These are phyloP conservation scores for Leucaena leucocephala DNA, from an alignment of 306 rosid species.

Conservation along the genomic window DNA sequence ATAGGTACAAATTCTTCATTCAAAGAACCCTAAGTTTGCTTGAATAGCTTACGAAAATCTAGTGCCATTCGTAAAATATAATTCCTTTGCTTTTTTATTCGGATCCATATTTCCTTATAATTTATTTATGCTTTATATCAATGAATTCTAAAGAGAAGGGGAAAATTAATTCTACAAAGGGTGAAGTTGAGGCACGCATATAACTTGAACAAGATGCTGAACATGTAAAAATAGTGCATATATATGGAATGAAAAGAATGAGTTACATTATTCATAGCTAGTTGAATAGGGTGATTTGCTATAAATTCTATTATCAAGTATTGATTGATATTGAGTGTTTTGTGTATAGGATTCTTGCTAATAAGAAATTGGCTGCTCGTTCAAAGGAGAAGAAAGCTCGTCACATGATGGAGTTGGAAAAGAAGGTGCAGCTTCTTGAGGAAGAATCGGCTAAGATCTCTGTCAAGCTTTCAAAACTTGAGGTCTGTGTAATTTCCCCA, in stretches of 20 bases:
- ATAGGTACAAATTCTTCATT: neutral
- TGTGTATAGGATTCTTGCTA: constrained; percentile 63
- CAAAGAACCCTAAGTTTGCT: neutral
- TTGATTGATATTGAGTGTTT: neutral
- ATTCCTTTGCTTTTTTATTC: neutral
- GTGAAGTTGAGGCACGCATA: neutral
- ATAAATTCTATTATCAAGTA: neutral
- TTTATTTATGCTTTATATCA: too few relatives aligned
- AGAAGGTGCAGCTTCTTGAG: constrained; percentile 58
- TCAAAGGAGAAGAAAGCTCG: constrained; percentile 70
- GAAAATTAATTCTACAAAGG: neutral
- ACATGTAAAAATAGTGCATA: too few relatives aligned
- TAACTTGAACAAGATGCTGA: neutral
- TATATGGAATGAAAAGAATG: too few relatives aligned
- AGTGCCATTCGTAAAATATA: neutral
- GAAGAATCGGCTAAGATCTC: constrained; percentile 42
- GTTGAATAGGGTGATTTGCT: too few relatives aligned
- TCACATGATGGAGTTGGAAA: constrained; percentile 54
- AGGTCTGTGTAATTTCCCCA: constrained; percentile 42
- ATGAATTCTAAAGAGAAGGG: too few relatives aligned
- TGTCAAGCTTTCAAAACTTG: constrained; percentile 40
- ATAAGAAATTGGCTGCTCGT: constrained; percentile 70
- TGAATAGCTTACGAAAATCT: too few relatives aligned
- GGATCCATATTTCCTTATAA: too few relatives aligned
- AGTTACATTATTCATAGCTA: too few relatives aligned